Evolutionary conservation across 192 early-diverging fungal species (phyloP), one percentile per base, ranked within the genome.

Genomic region (Bifiguratus adelaidae): DNA sequence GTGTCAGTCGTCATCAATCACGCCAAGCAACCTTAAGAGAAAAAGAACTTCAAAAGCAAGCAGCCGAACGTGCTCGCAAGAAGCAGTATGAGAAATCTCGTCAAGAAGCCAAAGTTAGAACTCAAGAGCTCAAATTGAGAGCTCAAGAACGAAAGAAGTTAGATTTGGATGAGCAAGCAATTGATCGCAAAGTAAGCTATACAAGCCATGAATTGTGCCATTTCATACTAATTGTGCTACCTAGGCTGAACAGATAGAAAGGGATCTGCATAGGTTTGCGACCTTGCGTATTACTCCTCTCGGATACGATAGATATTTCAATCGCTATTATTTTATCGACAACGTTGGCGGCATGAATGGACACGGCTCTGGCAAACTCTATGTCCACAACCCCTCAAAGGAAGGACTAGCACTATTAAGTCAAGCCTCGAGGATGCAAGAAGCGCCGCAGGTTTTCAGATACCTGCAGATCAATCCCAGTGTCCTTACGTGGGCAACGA

Each of bases 311-410:
- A 78, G 92, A 4, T 95, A 78, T 58, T 81, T 73, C 49, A 90
- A 88, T 59, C 68, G 78, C 30, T 95, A 97, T 56, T 97, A 85
- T 70, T 94, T 82, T 63, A 78, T 95, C 55, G 95, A 97, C 53
- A 73, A 79, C 22, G 68, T 86, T 23, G 83, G 83, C 28, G 71
- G 73, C 18, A 67, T 67, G 4, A 50, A 61, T 16, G 50, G 52
- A 15, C 61, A 71, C 42, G 77, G 69, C 19, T 63, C 81, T 0
- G 81, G 78, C 16, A 63, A 67, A 27, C 52, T 78, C n/a, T 80
- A 73, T 53, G 80, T 77, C 13, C 79, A 74, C 35, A 66, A 60
- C 8, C 73, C 81, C 1, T 56, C 61, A 0, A 43, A 48, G 7
- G 57, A 30, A 45, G 37, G 63, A 55, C 16, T 50, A 5, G 2